These are phyloP conservation scores for Mucor circinelloides DNA, from an alignment of 371 early-diverging fungal species.

Conservation along the genomic window DNA sequence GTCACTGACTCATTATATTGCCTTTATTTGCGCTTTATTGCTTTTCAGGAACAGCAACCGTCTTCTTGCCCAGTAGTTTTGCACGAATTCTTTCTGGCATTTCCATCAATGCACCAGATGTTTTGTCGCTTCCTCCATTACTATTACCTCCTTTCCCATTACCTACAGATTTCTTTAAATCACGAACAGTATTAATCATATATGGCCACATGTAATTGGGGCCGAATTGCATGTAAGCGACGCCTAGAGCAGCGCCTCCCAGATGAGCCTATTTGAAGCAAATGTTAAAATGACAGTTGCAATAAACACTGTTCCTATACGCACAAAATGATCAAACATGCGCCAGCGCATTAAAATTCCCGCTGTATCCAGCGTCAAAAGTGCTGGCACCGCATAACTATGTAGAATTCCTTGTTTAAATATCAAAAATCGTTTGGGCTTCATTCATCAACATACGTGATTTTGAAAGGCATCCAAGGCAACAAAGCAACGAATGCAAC, in stretches of 20 bases:
- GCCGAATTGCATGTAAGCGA: conserved; percentile 54
- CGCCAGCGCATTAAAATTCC: conserved; percentile 63
- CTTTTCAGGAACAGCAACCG: conserved; percentile 6
- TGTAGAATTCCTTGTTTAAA: neutral
- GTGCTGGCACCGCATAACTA: conserved; percentile 49
- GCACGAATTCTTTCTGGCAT: conserved; percentile 5
- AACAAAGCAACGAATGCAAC: conserved; percentile 66
- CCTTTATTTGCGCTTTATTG: neutral
- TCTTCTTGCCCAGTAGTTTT: conserved; percentile 7
- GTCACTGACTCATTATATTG: no score
- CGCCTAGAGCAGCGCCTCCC: conserved; percentile 56
- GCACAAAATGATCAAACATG: conserved; percentile 68
- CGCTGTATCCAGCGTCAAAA: conserved; percentile 62
- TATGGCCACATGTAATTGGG: conserved; percentile 48
- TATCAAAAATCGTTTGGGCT: no score
- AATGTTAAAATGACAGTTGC: neutral
- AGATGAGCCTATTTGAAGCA: conserved; percentile 54
- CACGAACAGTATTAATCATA: conserved; percentile 28
- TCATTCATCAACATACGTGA: conserved; percentile 36
- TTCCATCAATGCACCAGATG: conserved; percentile 12
- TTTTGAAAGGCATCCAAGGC: conserved; percentile 67
- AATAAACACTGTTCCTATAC: conserved; percentile 8
- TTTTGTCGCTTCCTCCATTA: conserved; percentile 6
- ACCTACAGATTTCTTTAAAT: conserved; percentile 6
- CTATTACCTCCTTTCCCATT: neutral